phyloP scores from a whole-genome alignment of 495 filamentous ascomycete genomes.

The Xylona heveae region DNA sequence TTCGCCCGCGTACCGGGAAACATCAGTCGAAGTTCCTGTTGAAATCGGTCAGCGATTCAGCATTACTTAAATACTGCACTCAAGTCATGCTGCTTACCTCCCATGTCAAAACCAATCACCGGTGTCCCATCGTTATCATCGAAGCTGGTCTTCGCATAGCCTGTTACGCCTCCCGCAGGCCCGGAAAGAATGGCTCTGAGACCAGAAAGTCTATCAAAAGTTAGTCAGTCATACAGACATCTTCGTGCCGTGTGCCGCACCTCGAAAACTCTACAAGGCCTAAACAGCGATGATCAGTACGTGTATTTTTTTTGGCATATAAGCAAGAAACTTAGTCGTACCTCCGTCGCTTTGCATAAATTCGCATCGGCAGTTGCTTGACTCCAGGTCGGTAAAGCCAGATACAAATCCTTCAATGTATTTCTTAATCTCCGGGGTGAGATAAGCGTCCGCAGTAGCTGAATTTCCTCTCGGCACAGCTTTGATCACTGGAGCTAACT shows the following conservation, averaged over 20 bases:
- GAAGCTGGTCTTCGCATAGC: slow-evolving; percentile 14
- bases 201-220: no score
- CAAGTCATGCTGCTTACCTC: slow-evolving; percentile 15
- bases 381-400: neutral
- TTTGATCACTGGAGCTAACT: neutral
- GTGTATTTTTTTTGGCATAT: no score
- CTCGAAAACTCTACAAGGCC: no score
- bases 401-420: neutral
- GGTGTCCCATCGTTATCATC: slow-evolving; percentile 11
- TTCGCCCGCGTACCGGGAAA: neutral
- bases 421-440: neutral
- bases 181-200: slow-evolving; percentile 37
- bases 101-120: slow-evolving; percentile 10
- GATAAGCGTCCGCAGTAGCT: neutral
- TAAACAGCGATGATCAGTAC: no score
- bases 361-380: slow-evolving; percentile 10
- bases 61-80: no score
- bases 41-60: no score
- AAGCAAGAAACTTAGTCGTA: no score
- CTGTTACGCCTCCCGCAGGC: slow-evolving; percentile 31
- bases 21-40: neutral
- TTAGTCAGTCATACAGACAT: no score
- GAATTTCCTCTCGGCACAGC: neutral
- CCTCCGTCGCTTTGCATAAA: slow-evolving; percentile 37
- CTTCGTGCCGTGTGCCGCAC: no score